These are phyloP conservation scores for Dipteronia sinensis DNA, from an alignment of 345 rosid genomes.

Conservation along the genomic window DNA sequence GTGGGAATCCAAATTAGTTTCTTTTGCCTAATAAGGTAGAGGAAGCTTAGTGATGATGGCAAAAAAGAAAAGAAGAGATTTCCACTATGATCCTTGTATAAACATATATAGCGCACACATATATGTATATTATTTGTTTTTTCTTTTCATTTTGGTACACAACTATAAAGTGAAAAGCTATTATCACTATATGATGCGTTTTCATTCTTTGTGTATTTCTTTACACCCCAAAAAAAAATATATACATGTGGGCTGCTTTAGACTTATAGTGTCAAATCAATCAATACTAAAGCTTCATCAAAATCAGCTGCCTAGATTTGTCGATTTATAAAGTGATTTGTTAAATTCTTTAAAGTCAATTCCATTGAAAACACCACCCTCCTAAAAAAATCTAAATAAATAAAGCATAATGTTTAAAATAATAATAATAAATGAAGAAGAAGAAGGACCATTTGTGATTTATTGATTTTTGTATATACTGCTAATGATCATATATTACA, in stretches of 20 bases:
- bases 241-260: background rate
- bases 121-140: background rate
- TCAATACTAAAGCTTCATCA: constrained; percentile 14
- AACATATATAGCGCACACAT: no score
- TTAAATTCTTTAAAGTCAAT: constrained; percentile 6
- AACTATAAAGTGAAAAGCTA: constrained; percentile 10
- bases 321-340: constrained; percentile 3
- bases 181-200: constrained; percentile 5
- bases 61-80: background rate
- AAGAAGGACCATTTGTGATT: background rate
- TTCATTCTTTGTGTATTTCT: constrained; percentile 1
- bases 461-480: background rate
- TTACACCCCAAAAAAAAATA: background rate
- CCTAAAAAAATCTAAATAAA: background rate
- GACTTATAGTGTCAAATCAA: background rate
- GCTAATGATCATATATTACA: constrained; percentile 3
- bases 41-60: constrained; percentile 29
- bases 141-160: background rate
- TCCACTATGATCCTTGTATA: constrained; percentile 3
- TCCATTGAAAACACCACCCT: background rate
- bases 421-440: background rate
- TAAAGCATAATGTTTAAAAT: background rate
- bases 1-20: constrained; percentile 31
- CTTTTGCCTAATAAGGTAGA: constrained; percentile 23
- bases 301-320: constrained; percentile 10